Evolutionary conservation across 345 rosid species (phyloP), one percentile per base, ranked within the genome.

Genomic region (Citrus trifoliata): DNA sequence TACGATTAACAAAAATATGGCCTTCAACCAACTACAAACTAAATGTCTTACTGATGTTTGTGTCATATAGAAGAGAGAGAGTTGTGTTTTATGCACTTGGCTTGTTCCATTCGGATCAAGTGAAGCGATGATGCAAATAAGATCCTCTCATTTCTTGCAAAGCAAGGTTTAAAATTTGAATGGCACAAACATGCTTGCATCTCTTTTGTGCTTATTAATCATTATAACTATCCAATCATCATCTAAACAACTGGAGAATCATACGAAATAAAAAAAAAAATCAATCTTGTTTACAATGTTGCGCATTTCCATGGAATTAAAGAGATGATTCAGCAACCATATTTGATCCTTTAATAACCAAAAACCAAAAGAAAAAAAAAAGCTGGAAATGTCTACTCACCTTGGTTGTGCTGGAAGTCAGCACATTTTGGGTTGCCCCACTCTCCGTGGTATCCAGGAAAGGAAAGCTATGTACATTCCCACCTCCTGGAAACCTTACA

Each of bases 401-500:
- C 90, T 91, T 93, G 38, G 38, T 76, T 81, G 81, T 82, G 78
- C 94, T 93, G 66, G 92, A 82, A 75, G 83, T 83, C 82, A 82
- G 85, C 67, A 93, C 84, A 86, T 87, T 94, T 82, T 93, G 95
- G 69, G 95, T 95, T 67, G 98, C 98, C 28, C 99, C 99, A 83
- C 99, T 92, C 84, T 96, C 99, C 16, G 99, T 91, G 86, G 92
- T 94, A 87, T 95, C 99, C 80, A 88, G 82, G 80, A 95, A 88
- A 80, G 98, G 97, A 82, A 92, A 95, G 72, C 91, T 88, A 86
- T 94, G 99, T 33, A 90, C 82, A 83, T 86, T 89, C 30, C 99
- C 99, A 81, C 95, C 95, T 51, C 87, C 84, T 6, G 99, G 99
- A 85, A 95, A 95, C 88, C 94, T 88, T 76, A 86, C 95, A 80